Base-by-base conservation (phyloP, 140 eudicot genomes). In the Stevia rebaudiana region DNA sequence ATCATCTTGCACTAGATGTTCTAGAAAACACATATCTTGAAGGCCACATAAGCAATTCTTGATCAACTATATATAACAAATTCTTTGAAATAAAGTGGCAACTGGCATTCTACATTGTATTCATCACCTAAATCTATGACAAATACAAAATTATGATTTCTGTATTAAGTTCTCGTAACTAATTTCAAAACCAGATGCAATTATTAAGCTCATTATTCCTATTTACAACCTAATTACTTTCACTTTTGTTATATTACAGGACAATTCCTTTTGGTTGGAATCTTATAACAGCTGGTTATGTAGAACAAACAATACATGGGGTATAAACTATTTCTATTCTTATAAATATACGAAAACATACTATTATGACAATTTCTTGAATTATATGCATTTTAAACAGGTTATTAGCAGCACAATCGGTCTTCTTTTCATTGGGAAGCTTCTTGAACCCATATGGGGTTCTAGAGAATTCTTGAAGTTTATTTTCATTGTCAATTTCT, bases 211-310 rank as follows among this genome's bases (percentile, higher is more conserved):
- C 57, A 57, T 44, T 15, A 25, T 36, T 36, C 25, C 16, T 5
- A 52, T 41, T 13, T 25, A 23, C 61, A 71, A 22, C 39, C 56
- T 47, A 11, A 65, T 63, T 15, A 11, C 6, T 18, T 28, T 25
- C 56, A 51, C 58, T 40, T 69, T 19, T 56, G 40, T 33, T 76
- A 8, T 58, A 61, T 69, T 72, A 78, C 74, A 92, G 98, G 92
- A 92, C 98, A 23, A 92, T 92, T 77, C 98, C 98, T 49, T 92
- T 92, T 81, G 96, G 82, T 48, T 92, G 98, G 98, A 92, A 92
- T 70, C 98, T 92, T 67, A 64, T 92, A 63, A 92, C 98, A 53
- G 95, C 98, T 58, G 98, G 98, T 61, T 92, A 92, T 59, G 44
- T 81, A 59, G 98, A 92, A 77, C 98, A 92, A 53, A 74, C 98